A percentile compares a stretch with the other conserved stretches of the same genome.
These are phyloP conservation scores for Verticillium zaregamsianum DNA, from an alignment of 2,329 filamentous ascomycete species.

Conservation along the genomic window DNA sequence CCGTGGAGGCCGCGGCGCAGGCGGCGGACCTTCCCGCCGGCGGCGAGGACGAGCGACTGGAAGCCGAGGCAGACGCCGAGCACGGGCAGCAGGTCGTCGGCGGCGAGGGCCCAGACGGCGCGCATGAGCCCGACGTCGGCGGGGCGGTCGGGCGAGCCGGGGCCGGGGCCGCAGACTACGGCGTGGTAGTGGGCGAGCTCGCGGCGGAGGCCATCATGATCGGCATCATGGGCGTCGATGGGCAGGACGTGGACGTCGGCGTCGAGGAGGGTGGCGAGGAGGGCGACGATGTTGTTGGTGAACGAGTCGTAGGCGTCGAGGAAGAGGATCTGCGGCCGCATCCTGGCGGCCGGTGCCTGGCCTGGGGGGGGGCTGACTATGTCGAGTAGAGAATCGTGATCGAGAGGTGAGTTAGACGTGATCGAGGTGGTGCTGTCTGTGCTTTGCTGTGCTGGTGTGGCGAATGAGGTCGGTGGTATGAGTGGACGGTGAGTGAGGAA, in stretches of 20 bases:
- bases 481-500: too few species aligned
- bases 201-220: slow-evolving; percentile 34
- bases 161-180: slow-evolving; percentile 85
- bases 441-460: too few species aligned
- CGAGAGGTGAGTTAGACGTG: too few species aligned
- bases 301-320: slow-evolving; percentile 97
- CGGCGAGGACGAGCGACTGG: slow-evolving; percentile 70
- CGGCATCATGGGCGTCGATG: slow-evolving; percentile 52
- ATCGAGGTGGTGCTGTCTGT: too few species aligned
- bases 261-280: slow-evolving; percentile 66
- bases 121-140: slow-evolving; percentile 81
- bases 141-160: slow-evolving; percentile 69
- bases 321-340: slow-evolving; percentile 63
- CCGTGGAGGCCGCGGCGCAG: slow-evolving; percentile 76
- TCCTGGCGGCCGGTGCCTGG: not conserved
- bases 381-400: too few species aligned
- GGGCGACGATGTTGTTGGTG: slow-evolving; percentile 86
- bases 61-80: slow-evolving; percentile 89
- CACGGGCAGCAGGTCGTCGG: slow-evolving; percentile 63
- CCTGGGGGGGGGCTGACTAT: not conserved
- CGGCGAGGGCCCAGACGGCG: slow-evolving; percentile 65
- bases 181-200: slow-evolving; percentile 67
- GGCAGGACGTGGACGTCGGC: slow-evolving; percentile 67
- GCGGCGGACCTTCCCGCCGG: slow-evolving; percentile 62
- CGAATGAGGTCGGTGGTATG: too few species aligned